These are phyloP conservation scores for Aspergillaceae sp. DNA, from an alignment of 2,329 filamentous ascomycete species.

Conservation along the genomic window DNA sequence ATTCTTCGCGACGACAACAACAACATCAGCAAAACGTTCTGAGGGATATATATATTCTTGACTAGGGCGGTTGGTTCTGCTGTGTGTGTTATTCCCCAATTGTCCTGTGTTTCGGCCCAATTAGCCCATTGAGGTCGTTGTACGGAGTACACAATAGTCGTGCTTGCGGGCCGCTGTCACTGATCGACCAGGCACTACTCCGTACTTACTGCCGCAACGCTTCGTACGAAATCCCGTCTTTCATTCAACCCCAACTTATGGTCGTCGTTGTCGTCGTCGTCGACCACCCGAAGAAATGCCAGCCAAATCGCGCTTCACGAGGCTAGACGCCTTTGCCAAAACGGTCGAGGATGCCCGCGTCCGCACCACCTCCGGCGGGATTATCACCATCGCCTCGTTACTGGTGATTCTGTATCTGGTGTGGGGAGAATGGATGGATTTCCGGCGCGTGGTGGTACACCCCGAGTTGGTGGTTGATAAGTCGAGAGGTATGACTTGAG, in stretches of 20 bases:
- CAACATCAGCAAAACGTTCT: background rate
- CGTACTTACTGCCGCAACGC: too few species aligned
- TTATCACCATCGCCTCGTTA: constrained; percentile 87
- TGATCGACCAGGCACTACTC: background rate
- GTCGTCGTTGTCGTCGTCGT: constrained; percentile 11
- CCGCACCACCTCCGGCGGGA: constrained; percentile 87
- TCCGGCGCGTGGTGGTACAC: constrained; percentile 73
- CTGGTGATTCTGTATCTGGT: constrained; percentile 80
- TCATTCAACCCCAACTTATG: constrained; percentile 14
- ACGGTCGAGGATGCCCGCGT: constrained; percentile 97
- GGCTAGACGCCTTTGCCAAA: constrained; percentile 97
- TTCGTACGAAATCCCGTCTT: background rate
- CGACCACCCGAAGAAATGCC: constrained; percentile 55
- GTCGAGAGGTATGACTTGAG: constrained; percentile 60
- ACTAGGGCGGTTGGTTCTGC: background rate
- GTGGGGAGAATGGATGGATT: constrained; percentile 94
- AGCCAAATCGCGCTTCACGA: constrained; percentile 84
- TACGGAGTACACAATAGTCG: background rate
- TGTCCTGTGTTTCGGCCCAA: background rate
- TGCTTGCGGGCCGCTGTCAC: background rate
- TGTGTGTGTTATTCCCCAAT: background rate
- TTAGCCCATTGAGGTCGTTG: background rate
- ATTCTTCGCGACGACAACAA: background rate
- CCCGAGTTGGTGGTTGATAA: constrained; percentile 96
- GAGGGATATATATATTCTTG: too few species aligned